These are phyloP conservation scores for Ceraceosorus guamensis DNA, from an alignment of 1,284 basidiomycete species.

Conservation along the genomic window DNA sequence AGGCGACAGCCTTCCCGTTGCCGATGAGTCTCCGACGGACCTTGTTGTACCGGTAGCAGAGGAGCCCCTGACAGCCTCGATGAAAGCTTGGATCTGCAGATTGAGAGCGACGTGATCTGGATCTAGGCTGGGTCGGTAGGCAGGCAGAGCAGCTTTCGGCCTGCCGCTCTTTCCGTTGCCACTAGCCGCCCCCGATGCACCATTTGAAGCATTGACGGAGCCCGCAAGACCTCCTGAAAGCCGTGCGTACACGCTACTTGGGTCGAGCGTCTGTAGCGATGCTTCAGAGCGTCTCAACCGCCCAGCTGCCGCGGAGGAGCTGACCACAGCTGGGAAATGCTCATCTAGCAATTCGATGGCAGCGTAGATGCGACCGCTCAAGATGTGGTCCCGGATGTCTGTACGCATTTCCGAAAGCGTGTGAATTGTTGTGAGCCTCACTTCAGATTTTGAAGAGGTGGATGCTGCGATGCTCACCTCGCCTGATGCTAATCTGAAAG, in stretches of 20 bases:
- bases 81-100: slow-evolving; percentile 71
- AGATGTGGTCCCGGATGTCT: slow-evolving; percentile 64
- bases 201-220: slow-evolving; percentile 16
- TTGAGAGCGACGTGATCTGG: slow-evolving; percentile 70
- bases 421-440: too few species aligned
- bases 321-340: slow-evolving; percentile 22
- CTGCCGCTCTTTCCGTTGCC: not conserved
- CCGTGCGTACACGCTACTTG: too few species aligned
- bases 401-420: not conserved
- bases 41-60: too few species aligned
- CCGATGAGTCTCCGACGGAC: slow-evolving; percentile 7
- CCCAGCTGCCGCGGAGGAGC: too few species aligned
- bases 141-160: slow-evolving; percentile 12
- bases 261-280: too few species aligned
- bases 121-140: slow-evolving; percentile 51
- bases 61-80: slow-evolving; percentile 62
- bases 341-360: slow-evolving; percentile 61
- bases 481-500: not conserved
- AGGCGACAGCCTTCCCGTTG: slow-evolving; percentile 17
- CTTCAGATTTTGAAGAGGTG: not conserved
- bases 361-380: slow-evolving; percentile 63
- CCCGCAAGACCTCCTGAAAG: slow-evolving; percentile 10
- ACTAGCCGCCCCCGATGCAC: not conserved
- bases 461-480: not conserved
- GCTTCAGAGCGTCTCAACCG: too few species aligned